Conservation (phyloP, 106 monocot genomes). For the Xerophyta viscosa region DNA sequence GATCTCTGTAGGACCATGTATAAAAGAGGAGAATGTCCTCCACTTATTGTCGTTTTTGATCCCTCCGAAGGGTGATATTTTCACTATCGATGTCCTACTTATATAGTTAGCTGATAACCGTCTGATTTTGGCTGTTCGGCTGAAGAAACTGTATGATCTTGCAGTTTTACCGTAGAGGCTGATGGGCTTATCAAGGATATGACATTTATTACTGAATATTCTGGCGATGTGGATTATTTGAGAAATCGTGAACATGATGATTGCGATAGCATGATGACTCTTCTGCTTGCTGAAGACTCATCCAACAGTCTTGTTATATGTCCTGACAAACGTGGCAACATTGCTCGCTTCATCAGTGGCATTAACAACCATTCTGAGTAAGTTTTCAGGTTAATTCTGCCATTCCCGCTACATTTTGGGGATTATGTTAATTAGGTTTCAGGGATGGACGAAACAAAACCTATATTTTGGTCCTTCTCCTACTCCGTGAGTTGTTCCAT, state of each 20-base stretch:
- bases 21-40: conserved; percentile 86
- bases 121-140: too few species aligned
- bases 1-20: conserved; percentile 71
- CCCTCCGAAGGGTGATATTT: conserved; percentile 61
- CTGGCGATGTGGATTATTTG: conserved; percentile 87
- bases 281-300: conserved; percentile 47
- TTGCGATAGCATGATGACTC: conserved; percentile 91
- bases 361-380: conserved; percentile 79
- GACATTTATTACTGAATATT: conserved; percentile 75
- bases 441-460: too few species aligned
- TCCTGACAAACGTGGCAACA: conserved; percentile 82
- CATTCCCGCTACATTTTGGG: too few species aligned
- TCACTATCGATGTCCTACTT: not conserved
- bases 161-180: conserved; percentile 86
- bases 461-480: conserved; percentile 1
- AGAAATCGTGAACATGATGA: conserved; percentile 73
- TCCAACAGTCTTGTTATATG: conserved; percentile 64
- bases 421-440: too few species aligned
- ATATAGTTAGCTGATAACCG: too few species aligned
- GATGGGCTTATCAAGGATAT: conserved; percentile 76
- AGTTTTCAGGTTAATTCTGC: conserved; percentile 8
- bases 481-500: too few species aligned
- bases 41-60: conserved; percentile 77
- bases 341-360: conserved; percentile 85
- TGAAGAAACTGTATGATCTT: conserved; percentile 10